A percentile compares a stretch with the other conserved stretches of the same genome.
These are phyloP conservation scores for Sporothrix curviconia DNA, from an alignment of 2,329 filamentous ascomycete species.

Conservation along the genomic window DNA sequence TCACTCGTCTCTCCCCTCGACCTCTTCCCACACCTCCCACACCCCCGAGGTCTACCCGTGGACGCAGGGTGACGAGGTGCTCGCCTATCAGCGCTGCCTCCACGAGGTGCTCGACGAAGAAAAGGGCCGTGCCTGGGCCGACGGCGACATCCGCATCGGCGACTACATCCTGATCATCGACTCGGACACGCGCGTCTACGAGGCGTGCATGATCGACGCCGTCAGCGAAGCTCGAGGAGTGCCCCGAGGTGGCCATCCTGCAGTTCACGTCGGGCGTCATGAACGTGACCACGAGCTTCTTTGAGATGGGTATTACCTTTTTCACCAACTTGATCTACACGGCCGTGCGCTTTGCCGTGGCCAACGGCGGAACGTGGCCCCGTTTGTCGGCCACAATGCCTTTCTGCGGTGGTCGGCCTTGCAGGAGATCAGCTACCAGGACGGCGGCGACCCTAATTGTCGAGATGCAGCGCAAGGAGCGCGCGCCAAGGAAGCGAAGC, in stretches of 20 bases:
- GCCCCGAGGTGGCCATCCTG: conserved; percentile 70
- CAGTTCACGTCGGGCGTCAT: conserved; percentile 73
- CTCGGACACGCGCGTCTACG: conserved; percentile 71
- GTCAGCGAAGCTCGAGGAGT: conserved; percentile 78
- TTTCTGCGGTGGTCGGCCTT: conserved; percentile 69
- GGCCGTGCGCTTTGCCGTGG: conserved; percentile 69
- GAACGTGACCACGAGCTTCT: conserved; percentile 69
- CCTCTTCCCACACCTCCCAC: too few relatives aligned
- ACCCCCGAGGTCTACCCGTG: too few relatives aligned
- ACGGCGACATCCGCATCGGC: conserved; percentile 78
- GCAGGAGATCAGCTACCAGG: conserved; percentile 64
- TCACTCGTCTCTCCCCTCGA: too few relatives aligned
- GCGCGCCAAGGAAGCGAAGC: too few relatives aligned
- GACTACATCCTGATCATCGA: conserved; percentile 77
- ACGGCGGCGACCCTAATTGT: conserved; percentile 62
- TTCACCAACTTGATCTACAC: conserved; percentile 71
- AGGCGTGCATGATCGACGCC: conserved; percentile 70
- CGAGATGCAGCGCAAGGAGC: too few relatives aligned
- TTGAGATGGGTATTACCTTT: conserved; percentile 64
- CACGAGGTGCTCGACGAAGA: conserved; percentile 60
- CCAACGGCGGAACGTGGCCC: conserved; percentile 70
- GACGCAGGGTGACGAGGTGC: conserved; percentile 62
- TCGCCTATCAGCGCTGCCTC: conserved; percentile 63
- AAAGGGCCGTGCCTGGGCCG: conserved; percentile 68
- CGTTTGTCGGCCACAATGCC: conserved; percentile 76